Base-by-base conservation (phyloP, 2,329 filamentous ascomycete species). In the Colletotrichum liriopes region DNA sequence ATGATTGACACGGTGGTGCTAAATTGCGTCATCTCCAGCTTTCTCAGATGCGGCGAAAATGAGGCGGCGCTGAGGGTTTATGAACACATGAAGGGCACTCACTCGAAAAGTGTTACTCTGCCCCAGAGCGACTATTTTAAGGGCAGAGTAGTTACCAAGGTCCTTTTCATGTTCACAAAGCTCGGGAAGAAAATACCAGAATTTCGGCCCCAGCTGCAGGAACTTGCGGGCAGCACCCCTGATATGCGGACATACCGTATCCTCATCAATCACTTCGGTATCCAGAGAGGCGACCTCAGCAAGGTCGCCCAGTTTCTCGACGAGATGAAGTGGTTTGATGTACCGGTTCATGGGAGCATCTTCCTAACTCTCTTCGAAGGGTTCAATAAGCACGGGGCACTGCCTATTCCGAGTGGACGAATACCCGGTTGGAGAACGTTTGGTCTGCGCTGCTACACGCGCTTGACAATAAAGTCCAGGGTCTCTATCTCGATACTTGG, bases 1-100 rank as follows among this genome's bases (percentile, higher is more conserved):
- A 91, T 98, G 73, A 91, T 99, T 67, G 96, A 98, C 80, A 95
- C 94, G 0, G 87, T 93, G 3, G 93, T 95, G 18, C 87, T 98
- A 80, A 98, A 98, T 79, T 94, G 93, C 76, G 91, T 98, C 77
- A 93, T 98, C 73, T 87, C 91, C 0, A 92, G 94, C 1, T 87
- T 98, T 26, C 86, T 98, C 54, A 88, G 91, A 67, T 91, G 92
- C 18, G 92, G 93, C 51, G 95, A 99, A 78, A 89, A 92, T 49
- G 84, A 87, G 8, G 92, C 94, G 0, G 96, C 95, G 3, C 91
- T 96, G 76, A 88, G 93, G 72, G 90, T 98, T 14, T 98, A 98
- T 77, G 85, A 90, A 69, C 91, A 92, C 72, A 98, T 99, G 95
- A 95, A 95, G 80, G 83, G 82, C 2, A 84, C 90, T 37, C 86